phyloP scores from a whole-genome alignment of 2,329 filamentous ascomycete species.

The Xenoacremonium recifei region DNA sequence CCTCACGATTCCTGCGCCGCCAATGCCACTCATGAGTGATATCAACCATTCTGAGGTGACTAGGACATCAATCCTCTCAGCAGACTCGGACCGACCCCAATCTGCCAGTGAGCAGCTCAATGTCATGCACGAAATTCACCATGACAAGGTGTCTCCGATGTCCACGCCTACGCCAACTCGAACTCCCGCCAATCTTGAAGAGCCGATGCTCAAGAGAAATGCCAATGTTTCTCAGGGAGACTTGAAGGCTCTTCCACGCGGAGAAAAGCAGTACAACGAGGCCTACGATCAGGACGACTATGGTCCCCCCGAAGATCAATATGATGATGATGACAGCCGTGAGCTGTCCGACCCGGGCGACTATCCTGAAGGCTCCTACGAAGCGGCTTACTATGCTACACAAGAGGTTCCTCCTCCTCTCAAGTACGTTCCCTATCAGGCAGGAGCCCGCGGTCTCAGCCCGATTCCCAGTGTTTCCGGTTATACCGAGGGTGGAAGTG shows the following conservation, averaged over 20 bases:
- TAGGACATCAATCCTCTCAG: conserved; percentile 80
- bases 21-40: conserved; percentile 86
- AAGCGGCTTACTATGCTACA: conserved; percentile 51
- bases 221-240: conserved; percentile 61
- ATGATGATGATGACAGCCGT: conserved; percentile 41
- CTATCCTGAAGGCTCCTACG: conserved; percentile 41
- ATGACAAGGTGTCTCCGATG: conserved; percentile 58
- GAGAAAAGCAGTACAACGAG: conserved; percentile 41
- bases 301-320: conserved; percentile 45
- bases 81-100: conserved; percentile 70
- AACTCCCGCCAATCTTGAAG: conserved; percentile 53
- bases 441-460: conserved; percentile 71
- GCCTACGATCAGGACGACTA: conserved; percentile 49
- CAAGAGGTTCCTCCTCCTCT: conserved; percentile 64
- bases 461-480: conserved; percentile 92
- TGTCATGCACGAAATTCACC: conserved; percentile 62
- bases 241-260: conserved; percentile 52
- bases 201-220: conserved; percentile 67
- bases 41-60: conserved; percentile 86
- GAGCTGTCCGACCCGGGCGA: conserved; percentile 30
- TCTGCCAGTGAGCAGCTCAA: conserved; percentile 64
- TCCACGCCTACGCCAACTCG: conserved; percentile 63
- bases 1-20: conserved; percentile 61
- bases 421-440: conserved; percentile 67
- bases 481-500: conserved; percentile 69